Evolutionary conservation across 306 rosid genomes (phyloP).

Genomic region (Ochetophila trinervis): DNA sequence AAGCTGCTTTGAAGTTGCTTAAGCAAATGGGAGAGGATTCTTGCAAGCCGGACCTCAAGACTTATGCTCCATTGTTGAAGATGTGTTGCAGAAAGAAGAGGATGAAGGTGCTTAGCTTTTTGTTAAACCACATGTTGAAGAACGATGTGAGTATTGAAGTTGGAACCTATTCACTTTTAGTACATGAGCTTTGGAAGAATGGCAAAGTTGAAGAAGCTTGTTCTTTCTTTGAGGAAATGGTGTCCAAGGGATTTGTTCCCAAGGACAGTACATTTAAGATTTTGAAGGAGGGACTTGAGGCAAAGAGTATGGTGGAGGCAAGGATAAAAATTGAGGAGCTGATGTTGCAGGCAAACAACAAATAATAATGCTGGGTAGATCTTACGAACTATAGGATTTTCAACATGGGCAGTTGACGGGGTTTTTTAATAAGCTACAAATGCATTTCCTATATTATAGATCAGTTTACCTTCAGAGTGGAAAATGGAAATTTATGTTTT

Average conservation of each 20-base stretch:
- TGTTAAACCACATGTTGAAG: conserved; percentile 72
- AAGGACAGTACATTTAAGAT: conserved; percentile 31
- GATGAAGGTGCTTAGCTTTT: conserved; percentile 71
- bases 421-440: neutral
- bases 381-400: neutral
- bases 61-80: conserved; percentile 78
- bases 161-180: conserved; percentile 56
- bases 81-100: conserved; percentile 82
- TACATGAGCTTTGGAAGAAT: conserved; percentile 36
- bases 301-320: conserved; percentile 53
- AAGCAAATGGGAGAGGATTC: conserved; percentile 68
- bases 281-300: conserved; percentile 48
- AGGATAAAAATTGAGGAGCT: conserved; percentile 50
- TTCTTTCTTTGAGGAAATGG: conserved; percentile 60
- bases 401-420: neutral
- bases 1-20: conserved; percentile 75
- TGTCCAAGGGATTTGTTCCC: conserved; percentile 25
- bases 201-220: conserved; percentile 14
- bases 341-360: conserved; percentile 31
- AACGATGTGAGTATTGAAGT: conserved; percentile 55
- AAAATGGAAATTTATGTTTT: too few species aligned
- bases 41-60: conserved; percentile 53
- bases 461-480: too few species aligned
- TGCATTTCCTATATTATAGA: neutral
- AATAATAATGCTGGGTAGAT: neutral